Evolutionary conservation across 768 basidiomycete species (phyloP).

Genomic region (Serendipita sp.): DNA sequence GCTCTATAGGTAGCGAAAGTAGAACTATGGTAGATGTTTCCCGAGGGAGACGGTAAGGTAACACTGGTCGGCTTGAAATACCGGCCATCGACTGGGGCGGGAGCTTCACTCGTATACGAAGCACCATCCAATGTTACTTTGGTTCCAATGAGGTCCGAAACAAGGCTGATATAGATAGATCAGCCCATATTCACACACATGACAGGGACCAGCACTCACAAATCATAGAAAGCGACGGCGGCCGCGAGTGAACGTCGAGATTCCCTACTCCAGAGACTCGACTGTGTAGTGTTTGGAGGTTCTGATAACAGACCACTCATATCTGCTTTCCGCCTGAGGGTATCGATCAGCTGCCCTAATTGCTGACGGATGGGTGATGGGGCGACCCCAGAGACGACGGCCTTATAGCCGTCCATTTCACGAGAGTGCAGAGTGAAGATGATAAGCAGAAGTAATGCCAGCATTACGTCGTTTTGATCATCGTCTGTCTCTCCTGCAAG

Average conservation of each 20-base stretch:
- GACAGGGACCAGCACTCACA: neutral
- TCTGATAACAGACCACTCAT: neutral
- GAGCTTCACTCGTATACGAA: neutral
- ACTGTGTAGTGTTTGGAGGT: neutral
- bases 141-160: neutral
- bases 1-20: neutral
- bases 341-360: neutral
- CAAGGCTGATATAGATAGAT: neutral
- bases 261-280: neutral
- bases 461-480: neutral
- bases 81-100: neutral
- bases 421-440: neutral
- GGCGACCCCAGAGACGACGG: neutral
- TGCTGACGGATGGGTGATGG: neutral
- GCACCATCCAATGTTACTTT: neutral
- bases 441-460: neutral
- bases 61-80: neutral
- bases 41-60: neutral
- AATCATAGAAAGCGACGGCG: conserved; percentile 4
- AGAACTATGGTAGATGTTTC: neutral
- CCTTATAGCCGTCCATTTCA: neutral
- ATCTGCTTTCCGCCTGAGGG: neutral
- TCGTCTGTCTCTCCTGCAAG: neutral
- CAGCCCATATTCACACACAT: neutral
- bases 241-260: neutral